Evolutionary conservation across 805 yeast species (phyloP).

Genomic region (Saccharomycopsis sp.): DNA sequence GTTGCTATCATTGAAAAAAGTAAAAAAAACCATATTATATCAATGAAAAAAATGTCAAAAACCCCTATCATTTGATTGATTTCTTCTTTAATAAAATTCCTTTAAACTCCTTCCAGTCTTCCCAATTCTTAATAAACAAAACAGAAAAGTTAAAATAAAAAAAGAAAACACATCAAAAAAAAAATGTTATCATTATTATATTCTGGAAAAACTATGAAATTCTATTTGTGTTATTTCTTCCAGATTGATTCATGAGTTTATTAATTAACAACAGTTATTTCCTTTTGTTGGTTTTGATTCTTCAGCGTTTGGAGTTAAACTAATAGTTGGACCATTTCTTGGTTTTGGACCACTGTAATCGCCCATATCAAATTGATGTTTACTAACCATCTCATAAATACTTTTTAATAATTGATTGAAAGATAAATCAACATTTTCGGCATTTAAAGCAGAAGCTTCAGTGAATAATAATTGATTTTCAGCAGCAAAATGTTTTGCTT

Average conservation of each 20-base stretch:
- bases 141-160: no score
- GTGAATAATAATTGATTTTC: constrained; percentile 89
- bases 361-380: constrained; percentile 84
- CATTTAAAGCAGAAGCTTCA: constrained; percentile 89
- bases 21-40: no score
- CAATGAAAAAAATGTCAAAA: no score
- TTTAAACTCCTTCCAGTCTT: no score
- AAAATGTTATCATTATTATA: background rate
- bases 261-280: constrained; percentile 15
- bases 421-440: constrained; percentile 90
- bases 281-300: constrained; percentile 53
- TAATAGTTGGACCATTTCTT: constrained; percentile 80
- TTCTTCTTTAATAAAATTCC: no score
- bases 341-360: constrained; percentile 59
- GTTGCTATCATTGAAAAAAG: no score
- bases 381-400: constrained; percentile 88
- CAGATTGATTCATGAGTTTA: no score
- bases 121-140: no score
- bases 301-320: constrained; percentile 87
- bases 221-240: background rate
- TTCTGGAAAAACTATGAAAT: background rate
- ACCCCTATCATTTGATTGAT: no score
- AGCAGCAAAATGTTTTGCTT: constrained; percentile 87
- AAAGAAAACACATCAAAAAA: constrained; percentile 13
- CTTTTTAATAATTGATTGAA: constrained; percentile 89